Evolutionary conservation across 805 yeast genomes (phyloP).

Genomic region (Torulaspora indica): DNA sequence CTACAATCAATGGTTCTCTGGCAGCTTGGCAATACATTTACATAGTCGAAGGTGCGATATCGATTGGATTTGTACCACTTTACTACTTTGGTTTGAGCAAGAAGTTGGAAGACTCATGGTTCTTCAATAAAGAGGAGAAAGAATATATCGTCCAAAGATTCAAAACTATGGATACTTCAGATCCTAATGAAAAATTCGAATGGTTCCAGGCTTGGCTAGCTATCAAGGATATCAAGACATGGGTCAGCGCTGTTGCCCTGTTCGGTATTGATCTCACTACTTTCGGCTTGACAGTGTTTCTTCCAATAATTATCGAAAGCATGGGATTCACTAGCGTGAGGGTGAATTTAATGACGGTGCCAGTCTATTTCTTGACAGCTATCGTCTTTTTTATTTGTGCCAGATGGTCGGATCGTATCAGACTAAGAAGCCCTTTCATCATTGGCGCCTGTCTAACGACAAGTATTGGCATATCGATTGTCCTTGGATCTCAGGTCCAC

Average conservation of each 20-base stretch:
- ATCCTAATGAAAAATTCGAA: conserved; percentile 37
- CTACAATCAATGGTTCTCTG: conserved; percentile 39
- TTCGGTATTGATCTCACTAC: conserved; percentile 40
- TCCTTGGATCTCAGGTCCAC: conserved; percentile 32
- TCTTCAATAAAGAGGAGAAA: conserved; percentile 40
- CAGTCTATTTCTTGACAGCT: conserved; percentile 79
- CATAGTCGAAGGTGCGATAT: conserved; percentile 47
- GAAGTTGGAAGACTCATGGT: conserved; percentile 38
- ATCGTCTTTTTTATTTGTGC: conserved; percentile 63
- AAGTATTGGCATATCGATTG: conserved; percentile 35
- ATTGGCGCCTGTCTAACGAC: conserved; percentile 35
- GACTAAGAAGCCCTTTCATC: conserved; percentile 43
- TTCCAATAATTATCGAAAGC: conserved; percentile 37
- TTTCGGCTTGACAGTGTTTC: conserved; percentile 42
- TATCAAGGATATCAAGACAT: conserved; percentile 31
- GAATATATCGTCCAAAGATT: conserved; percentile 37
- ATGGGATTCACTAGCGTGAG: conserved; percentile 54
- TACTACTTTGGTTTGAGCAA: conserved; percentile 40
- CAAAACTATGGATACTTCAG: conserved; percentile 34
- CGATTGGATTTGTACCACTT: conserved; percentile 38
- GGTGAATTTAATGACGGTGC: conserved; percentile 78
- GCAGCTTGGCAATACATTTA: conserved; percentile 50
- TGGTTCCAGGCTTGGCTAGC: conserved; percentile 37
- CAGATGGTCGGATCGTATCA: conserved; percentile 50
- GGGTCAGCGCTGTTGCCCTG: conserved; percentile 35